Evolutionary conservation across 345 rosid genomes (phyloP).

Genomic region (Murraya koenigii): DNA sequence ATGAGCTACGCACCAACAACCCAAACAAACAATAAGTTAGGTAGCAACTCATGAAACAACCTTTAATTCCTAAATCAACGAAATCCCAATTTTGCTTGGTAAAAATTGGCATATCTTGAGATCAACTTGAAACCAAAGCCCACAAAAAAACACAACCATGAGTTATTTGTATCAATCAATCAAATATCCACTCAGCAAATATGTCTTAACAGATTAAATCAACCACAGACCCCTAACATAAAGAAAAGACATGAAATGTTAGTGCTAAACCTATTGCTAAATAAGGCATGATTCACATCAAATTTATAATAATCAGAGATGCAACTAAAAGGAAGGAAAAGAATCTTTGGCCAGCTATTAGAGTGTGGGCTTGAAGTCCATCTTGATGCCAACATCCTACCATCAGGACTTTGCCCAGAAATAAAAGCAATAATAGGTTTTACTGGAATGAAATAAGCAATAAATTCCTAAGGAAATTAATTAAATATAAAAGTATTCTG

Average conservation of each 20-base stretch:
- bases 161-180: background rate
- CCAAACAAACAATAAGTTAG: background rate
- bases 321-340: background rate
- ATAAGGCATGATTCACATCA: background rate
- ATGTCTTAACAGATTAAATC: background rate
- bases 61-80: background rate
- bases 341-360: background rate
- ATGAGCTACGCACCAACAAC: background rate
- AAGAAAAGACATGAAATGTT: background rate
- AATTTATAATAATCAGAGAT: background rate
- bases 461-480: background rate
- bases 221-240: background rate
- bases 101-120: background rate
- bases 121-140: background rate
- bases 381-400: background rate
- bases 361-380: background rate
- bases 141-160: background rate
- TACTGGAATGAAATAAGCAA: background rate
- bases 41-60: background rate
- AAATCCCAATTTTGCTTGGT: background rate
- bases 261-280: background rate
- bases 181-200: background rate
- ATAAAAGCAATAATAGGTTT: background rate
- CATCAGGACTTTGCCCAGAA: background rate
- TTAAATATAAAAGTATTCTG: conserved; percentile 3